phyloP scores from a whole-genome alignment of 208 protist genomes.

The Crithidia acanthocephali region DNA sequence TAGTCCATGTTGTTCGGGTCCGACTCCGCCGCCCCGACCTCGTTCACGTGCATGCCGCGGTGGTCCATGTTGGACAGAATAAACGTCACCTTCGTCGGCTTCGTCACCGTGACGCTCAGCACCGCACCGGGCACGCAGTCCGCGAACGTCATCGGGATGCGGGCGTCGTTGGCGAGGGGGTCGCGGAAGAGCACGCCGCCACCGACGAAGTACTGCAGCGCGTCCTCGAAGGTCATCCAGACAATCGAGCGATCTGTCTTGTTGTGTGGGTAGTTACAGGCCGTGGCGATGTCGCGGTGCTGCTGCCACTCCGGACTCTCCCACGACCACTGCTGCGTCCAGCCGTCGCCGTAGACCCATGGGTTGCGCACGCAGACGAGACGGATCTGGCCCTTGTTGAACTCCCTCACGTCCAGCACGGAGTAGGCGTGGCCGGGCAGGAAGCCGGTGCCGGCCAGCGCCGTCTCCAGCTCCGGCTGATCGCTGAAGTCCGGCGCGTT shows the following conservation, averaged over 20 bases:
- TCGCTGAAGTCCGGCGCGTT: conserved; percentile 57
- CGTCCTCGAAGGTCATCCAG: conserved; percentile 79
- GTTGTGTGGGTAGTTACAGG: conserved; percentile 32
- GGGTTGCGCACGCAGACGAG: conserved; percentile 78
- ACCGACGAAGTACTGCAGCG: conserved; percentile 78
- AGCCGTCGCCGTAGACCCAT: conserved; percentile 48
- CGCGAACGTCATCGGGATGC: conserved; percentile 73
- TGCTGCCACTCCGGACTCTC: conserved; percentile 48
- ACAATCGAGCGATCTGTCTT: conserved; percentile 37
- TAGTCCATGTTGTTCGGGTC: conserved; percentile 56
- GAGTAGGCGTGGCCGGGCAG: conserved; percentile 85
- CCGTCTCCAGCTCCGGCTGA: conserved; percentile 50
- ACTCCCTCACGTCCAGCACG: conserved; percentile 50
- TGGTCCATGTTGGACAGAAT: conserved; percentile 73
- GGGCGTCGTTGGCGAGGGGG: conserved; percentile 48
- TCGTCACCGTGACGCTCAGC: conserved; percentile 59
- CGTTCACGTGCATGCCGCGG: conserved; percentile 38
- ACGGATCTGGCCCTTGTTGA: conserved; percentile 42
- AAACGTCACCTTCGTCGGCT: conserved; percentile 51
- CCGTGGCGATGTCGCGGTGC: conserved; percentile 40
- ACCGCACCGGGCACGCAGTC: conserved; percentile 66
- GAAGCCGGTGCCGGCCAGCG: conserved; percentile 58
- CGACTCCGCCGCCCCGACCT: conserved; percentile 28
- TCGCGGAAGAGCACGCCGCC: conserved; percentile 75
- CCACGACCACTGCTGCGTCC: conserved; percentile 53